phyloP scores from a whole-genome alignment of 83 land plant species.

The Isoetes engelmannii region DNA sequence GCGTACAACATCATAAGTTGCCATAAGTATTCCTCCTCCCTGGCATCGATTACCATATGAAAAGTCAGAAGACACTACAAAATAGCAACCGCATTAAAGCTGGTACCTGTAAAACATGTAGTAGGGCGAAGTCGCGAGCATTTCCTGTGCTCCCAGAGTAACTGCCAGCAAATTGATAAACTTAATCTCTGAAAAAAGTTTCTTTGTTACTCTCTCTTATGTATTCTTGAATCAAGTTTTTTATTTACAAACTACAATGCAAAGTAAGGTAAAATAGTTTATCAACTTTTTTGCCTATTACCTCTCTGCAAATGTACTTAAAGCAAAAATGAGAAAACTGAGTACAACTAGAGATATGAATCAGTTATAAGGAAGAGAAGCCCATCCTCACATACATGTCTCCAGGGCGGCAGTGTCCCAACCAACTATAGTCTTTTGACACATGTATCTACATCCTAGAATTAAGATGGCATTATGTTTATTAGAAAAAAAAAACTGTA shows the following conservation, averaged over 20 bases:
- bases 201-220: too few relatives aligned
- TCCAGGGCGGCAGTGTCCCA: background rate
- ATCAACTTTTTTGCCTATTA: too few relatives aligned
- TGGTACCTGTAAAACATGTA: slow-evolving; percentile 60
- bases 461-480: background rate
- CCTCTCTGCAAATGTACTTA: too few relatives aligned
- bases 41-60: slow-evolving; percentile 14
- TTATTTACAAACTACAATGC: too few relatives aligned
- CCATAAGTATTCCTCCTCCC: slow-evolving; percentile 80
- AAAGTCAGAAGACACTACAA: slow-evolving; percentile 5
- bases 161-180: slow-evolving; percentile 23
- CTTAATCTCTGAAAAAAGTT: too few relatives aligned
- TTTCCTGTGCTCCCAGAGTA: slow-evolving; percentile 58
- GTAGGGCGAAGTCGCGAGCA: slow-evolving; percentile 66
- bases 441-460: background rate
- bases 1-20: slow-evolving; percentile 97
- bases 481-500: too few relatives aligned
- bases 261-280: too few relatives aligned
- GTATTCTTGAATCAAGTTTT: too few relatives aligned
- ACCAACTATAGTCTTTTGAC: background rate
- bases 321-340: too few relatives aligned
- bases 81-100: background rate
- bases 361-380: background rate
- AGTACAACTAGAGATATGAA: background rate
- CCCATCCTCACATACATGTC: background rate